Evolutionary conservation across 73 alveolate genomes (phyloP), one percentile per base, ranked within the genome.

Genomic region (Blepharisma stoltei): DNA sequence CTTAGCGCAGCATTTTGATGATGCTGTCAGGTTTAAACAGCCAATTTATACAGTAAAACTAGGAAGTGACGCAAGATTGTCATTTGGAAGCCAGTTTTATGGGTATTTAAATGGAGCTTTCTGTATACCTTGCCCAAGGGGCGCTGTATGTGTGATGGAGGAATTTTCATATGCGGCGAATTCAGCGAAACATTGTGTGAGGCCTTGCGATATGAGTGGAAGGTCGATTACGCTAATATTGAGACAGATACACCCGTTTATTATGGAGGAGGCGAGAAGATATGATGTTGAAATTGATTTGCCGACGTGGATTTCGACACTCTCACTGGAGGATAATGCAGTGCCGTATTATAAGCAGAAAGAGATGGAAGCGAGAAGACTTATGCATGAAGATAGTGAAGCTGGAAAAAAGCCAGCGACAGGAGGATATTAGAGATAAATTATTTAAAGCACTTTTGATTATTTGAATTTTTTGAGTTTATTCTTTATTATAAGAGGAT

Each of bases 171-270:
- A 89, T 80, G 89, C 97, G 6, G 95, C 97, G 0, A 92, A 92
- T 77, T 95, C 94, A 7, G 92, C 90, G 6, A 92, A 92, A 70
- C 97, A 92, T 89, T 92, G 97, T 71, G 92, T 92, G 18, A 85
- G 97, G 80, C 97, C 97, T 6, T 85, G 94, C 49, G 97, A 92
- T 67, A 88, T 92, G 95, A 81, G 94, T 21, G 97, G 97, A 54
- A 92, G 90, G 85, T 86, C 92, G 46, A 89, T 95, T 9, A 92
- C 97, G 14, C 60, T 92, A 7, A 92, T 92, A 14, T 77, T 92
- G 73, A 66, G 97, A 60, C 73, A 92, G 73, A 92, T 92, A 90
- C 97, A 92, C 77, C 90, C 88, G 0, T 25, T 38, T 52, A 83
- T 78, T 6, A 32, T 45, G 25, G 77, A 9, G 32, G 45, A 45